Conservation (phyloP, 164 flowering plant species). For the Hamamelis virginiana region DNA sequence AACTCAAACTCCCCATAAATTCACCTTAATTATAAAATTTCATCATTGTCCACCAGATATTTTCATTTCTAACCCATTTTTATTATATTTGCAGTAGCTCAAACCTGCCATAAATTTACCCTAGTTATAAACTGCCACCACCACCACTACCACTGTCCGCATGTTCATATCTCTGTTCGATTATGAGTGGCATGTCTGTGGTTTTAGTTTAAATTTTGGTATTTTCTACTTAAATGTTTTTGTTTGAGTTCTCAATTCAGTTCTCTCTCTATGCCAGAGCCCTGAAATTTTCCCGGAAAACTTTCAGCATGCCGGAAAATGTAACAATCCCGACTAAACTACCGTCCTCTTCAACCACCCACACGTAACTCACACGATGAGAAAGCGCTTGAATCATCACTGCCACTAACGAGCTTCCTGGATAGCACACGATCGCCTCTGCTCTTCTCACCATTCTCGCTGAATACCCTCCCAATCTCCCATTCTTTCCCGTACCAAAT, state of each 20-base stretch:
- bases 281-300: constrained; percentile 29
- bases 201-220: too few relatives aligned
- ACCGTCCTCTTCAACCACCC: constrained; percentile 58
- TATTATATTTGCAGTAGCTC: too few relatives aligned
- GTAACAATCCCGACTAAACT: constrained; percentile 47
- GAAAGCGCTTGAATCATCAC: constrained; percentile 62
- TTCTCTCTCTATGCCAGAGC: constrained; percentile 7
- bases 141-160: too few relatives aligned
- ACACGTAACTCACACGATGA: constrained; percentile 46
- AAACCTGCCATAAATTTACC: too few relatives aligned
- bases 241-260: not conserved
- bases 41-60: too few relatives aligned
- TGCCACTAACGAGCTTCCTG: constrained; percentile 53
- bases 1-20: too few relatives aligned
- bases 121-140: too few relatives aligned
- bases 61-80: too few relatives aligned
- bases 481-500: constrained; percentile 21
- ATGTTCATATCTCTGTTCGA: too few relatives aligned
- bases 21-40: too few relatives aligned
- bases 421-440: constrained; percentile 43
- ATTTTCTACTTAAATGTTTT: not conserved
- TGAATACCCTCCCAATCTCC: constrained; percentile 19
- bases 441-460: constrained; percentile 32
- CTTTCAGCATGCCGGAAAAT: constrained; percentile 42
- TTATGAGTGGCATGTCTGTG: too few relatives aligned